Evolutionary conservation across 2,329 filamentous ascomycete species (phyloP), one percentile per base, ranked within the genome.

Genomic region (Cyclaneusma minus): DNA sequence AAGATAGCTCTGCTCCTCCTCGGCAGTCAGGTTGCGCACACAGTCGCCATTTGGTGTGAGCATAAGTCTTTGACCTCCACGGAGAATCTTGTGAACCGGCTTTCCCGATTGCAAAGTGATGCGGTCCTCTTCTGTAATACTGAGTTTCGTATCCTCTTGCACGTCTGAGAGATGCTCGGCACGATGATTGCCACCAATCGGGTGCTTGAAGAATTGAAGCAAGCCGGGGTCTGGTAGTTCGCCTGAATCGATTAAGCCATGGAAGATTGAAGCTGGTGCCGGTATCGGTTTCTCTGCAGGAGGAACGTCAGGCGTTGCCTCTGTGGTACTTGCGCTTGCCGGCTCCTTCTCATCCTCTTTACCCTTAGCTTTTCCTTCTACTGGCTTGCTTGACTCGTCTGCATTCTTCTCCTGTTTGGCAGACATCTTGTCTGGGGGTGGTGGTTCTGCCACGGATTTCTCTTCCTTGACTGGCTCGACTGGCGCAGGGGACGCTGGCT

Each of bases 11-110:
- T 73, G 59, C 43, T 85, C 79, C 35, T 85, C 72, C 21, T 75
- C 68, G 4, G 62, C 52, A 2, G 62, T 71, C 28, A 89, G 52
- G 31, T 78, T 75, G 36, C 75, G 71, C n/a, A 87, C 59, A 44
- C 77, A 80, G 35, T 81, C 73, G 7, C 80, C 79, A 34, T 77
- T 72, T 0, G 79, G 76, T 0, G 79, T 84, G 27, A 85, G 68
- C 37, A 85, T 62, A 35, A 79, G 70, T 14, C 75, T 64, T 45
- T 65, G 33, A 47, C 32, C 62, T 29, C 69, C 71, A 34, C 77
- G 71, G 2, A 70, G 56, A 20, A 71, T 50, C 45, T 75, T 76
- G 32, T 62, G 64, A 6, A 77, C 66, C 7, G 68, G 55, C 33
- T 61, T 58, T 24, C 69, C 70, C 2, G 59, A 54, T n/a, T 61